Evolutionary conservation across 371 early-diverging fungal genomes (phyloP).

Genomic region (Lichtheimia corymbifera): DNA sequence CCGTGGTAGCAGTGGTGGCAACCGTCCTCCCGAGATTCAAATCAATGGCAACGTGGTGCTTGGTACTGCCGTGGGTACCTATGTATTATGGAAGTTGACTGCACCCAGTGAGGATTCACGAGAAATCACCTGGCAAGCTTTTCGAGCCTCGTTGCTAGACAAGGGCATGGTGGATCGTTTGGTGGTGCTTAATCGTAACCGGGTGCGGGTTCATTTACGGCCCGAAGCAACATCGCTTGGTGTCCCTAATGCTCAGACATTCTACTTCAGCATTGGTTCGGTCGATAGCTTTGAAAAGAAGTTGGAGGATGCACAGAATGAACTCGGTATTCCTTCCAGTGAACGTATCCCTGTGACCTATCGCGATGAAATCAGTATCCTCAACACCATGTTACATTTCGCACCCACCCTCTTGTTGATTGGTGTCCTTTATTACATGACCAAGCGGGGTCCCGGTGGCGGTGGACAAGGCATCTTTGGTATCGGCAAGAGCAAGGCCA

Average conservation of each 20-base stretch:
- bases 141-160: slow-evolving; percentile 84
- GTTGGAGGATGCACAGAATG: slow-evolving; percentile 87
- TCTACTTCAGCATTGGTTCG: slow-evolving; percentile 92
- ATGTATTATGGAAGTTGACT: slow-evolving; percentile 55
- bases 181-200: slow-evolving; percentile 81
- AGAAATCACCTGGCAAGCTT: slow-evolving; percentile 93
- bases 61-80: slow-evolving; percentile 53
- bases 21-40: slow-evolving; percentile 30
- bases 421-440: slow-evolving; percentile 86
- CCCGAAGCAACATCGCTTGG: slow-evolving; percentile 64
- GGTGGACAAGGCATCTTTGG: slow-evolving; percentile 89
- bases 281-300: slow-evolving; percentile 93
- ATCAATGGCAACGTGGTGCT: slow-evolving; percentile 52
- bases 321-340: slow-evolving; percentile 85
- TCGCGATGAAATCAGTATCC: slow-evolving; percentile 73
- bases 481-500: slow-evolving; percentile 95
- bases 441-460: slow-evolving; percentile 75
- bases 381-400: slow-evolving; percentile 78
- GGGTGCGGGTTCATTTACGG: slow-evolving; percentile 81
- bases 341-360: slow-evolving; percentile 92
- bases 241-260: slow-evolving; percentile 31
- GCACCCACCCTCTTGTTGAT: slow-evolving; percentile 92
- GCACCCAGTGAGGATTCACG: slow-evolving; percentile 50
- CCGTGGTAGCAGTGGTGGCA: slow-evolving; percentile 4
- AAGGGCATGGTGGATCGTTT: slow-evolving; percentile 91